A percentile compares a stretch with the other conserved stretches of the same genome.
These are phyloP conservation scores for Aquanectria penicillioides DNA, from an alignment of 2,329 filamentous ascomycete species.

Conservation along the genomic window DNA sequence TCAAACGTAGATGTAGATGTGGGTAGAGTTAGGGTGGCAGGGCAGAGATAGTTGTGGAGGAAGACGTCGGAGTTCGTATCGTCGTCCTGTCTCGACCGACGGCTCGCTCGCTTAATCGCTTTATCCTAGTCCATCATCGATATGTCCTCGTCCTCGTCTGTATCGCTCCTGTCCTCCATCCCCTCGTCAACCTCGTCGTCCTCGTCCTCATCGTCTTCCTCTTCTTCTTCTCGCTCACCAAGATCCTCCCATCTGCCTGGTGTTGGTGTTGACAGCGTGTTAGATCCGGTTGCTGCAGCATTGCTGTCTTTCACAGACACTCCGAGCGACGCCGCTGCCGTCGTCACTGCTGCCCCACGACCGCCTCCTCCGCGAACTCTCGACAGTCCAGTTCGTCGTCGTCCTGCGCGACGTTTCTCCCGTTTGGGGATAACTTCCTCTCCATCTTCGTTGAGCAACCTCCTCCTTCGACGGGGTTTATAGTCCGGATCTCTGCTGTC, in stretches of 20 bases:
- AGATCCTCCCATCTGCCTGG: slow-evolving; percentile 49
- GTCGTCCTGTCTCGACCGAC: not conserved
- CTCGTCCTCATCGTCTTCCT: slow-evolving; percentile 38
- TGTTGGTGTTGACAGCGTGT: slow-evolving; percentile 47
- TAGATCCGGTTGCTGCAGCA: slow-evolving; percentile 22
- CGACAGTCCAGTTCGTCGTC: slow-evolving; percentile 35
- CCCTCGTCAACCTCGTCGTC: slow-evolving; percentile 42
- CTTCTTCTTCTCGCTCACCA: slow-evolving; percentile 29
- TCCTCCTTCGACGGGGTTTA: slow-evolving; percentile 45
- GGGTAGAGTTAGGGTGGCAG: too few relatives aligned
- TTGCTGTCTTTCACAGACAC: slow-evolving; percentile 24
- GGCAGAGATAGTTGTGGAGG: too few relatives aligned
- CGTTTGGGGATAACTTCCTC: slow-evolving; percentile 37
- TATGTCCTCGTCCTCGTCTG: slow-evolving; percentile 42
- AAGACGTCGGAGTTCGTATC: not conserved
- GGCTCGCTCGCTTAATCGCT: not conserved
- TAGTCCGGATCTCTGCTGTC: slow-evolving; percentile 55
- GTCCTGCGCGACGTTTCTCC: slow-evolving; percentile 26
- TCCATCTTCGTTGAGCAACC: slow-evolving; percentile 40
- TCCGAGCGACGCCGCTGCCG: not conserved
- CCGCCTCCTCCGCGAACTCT: slow-evolving; percentile 31
- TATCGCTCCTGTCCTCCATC: slow-evolving; percentile 35
- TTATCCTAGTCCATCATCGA: slow-evolving; percentile 33
- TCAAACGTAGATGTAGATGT: too few relatives aligned
- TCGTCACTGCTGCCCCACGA: slow-evolving; percentile 19